Evolutionary conservation across 805 yeast genomes (phyloP).

Genomic region (Saturnispora gosingensis): DNA sequence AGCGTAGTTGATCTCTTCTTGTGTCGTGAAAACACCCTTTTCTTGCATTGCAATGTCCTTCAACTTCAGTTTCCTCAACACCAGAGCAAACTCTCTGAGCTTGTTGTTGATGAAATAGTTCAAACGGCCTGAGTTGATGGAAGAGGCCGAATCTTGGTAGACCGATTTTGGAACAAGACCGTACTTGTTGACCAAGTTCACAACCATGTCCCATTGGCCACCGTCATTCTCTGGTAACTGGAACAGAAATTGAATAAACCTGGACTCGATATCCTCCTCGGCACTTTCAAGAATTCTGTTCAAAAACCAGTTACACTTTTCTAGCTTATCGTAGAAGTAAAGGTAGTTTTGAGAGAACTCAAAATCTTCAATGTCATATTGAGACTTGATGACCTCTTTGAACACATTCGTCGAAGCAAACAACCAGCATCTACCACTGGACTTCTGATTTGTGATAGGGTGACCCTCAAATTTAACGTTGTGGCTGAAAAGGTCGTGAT

Average conservation of each 20-base stretch:
- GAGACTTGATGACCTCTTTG: constrained; percentile 54
- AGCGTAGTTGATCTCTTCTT: constrained; percentile 15
- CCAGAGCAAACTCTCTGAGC: constrained; percentile 69
- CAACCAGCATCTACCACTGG: constrained; percentile 84
- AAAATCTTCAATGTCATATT: constrained; percentile 55
- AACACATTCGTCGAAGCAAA: constrained; percentile 78
- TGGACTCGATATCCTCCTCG: constrained; percentile 58
- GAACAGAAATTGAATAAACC: constrained; percentile 58
- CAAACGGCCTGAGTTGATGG: constrained; percentile 45
- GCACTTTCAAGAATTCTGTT: constrained; percentile 66
- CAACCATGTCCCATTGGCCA: constrained; percentile 85
- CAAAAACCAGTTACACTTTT: constrained; percentile 73
- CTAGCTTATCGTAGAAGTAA: constrained; percentile 80
- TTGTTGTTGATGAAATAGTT: constrained; percentile 61
- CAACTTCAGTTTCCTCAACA: constrained; percentile 44
- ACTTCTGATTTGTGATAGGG: constrained; percentile 66
- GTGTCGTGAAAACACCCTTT: not conserved
- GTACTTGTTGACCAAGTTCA: constrained; percentile 66
- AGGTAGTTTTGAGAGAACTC: constrained; percentile 75
- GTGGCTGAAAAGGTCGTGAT: constrained; percentile 35
- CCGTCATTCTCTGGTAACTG: constrained; percentile 71
- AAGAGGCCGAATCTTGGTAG: constrained; percentile 62
- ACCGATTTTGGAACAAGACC: constrained; percentile 70
- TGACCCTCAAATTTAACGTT: constrained; percentile 42
- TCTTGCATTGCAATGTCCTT: constrained; percentile 28